Evolutionary conservation across 2,329 filamentous ascomycete species (phyloP), one percentile per base, ranked within the genome.

Genomic region (Fusarium pseudograminearum): DNA sequence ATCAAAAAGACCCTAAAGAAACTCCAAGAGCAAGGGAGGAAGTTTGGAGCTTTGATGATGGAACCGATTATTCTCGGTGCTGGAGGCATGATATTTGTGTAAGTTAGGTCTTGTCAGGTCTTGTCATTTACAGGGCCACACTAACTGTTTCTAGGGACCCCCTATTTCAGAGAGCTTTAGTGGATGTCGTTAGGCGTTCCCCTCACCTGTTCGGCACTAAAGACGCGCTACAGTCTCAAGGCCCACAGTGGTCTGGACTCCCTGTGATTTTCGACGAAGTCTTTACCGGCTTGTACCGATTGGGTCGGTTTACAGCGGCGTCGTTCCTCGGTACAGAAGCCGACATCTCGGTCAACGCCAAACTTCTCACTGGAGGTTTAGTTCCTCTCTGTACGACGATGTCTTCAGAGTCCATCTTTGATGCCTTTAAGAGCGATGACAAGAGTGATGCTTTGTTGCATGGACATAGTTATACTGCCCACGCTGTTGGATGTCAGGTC

Each of bases 241-340:
- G 74, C 34, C 52, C 72, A 33, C 74, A 81, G 31, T 97, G 93
- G 93, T 83, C 84, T 3, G 92, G 93, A 4, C 85, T 97, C 6
- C 93, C 93, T 0, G 82, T 97, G 40, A 84, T 97, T 71, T 93
- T 93, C 69, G 93, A 97, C 76, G 93, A 97, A 76, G 93, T 97
- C 36, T 97, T 97, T 79, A 95, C 93, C 0, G 93, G 93, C 2
- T 83, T 97, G 7, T 94, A 94, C 77, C 91, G 93, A 15, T 88
- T 97, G 1, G 93, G 93, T 4, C 87, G 89, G 40, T 89, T 90
- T 75, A 89, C 87, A 2, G 85, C 92, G 0, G 88, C 91, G 1
- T 90, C 89, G 0, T 92, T 95, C 77, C 85, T 97, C 5, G 82
- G 83, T 7, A 81, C 88, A 0, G 79, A 92, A 33, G 86, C 93